phyloP scores from a whole-genome alignment of 352 stramenopile genomes.

The Phytophthora foliorum region DNA sequence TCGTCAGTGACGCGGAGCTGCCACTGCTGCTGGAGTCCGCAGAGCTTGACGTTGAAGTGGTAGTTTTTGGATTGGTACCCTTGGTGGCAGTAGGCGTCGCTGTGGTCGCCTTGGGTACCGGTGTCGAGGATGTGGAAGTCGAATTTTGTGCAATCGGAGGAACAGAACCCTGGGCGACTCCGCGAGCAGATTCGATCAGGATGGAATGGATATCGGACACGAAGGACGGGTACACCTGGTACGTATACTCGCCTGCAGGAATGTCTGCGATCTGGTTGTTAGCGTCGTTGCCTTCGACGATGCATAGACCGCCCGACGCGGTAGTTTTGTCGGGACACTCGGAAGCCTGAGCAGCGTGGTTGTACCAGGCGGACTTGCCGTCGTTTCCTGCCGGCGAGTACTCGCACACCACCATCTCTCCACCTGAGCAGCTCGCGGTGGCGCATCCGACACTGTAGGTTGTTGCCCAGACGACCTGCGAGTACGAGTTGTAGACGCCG shows the following conservation, averaged over 20 bases:
- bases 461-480: slow-evolving; percentile 71
- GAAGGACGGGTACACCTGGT: slow-evolving; percentile 69
- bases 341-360: slow-evolving; percentile 56
- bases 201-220: slow-evolving; percentile 60
- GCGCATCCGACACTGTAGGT: slow-evolving; percentile 74
- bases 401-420: slow-evolving; percentile 65
- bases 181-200: slow-evolving; percentile 48
- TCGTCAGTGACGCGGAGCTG: slow-evolving; percentile 10
- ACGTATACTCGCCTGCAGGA: slow-evolving; percentile 59
- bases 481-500: slow-evolving; percentile 80
- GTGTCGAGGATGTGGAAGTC: not conserved
- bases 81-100: slow-evolving; percentile 1
- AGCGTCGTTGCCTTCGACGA: slow-evolving; percentile 56
- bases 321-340: slow-evolving; percentile 76
- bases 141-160: slow-evolving; percentile 14
- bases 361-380: slow-evolving; percentile 65
- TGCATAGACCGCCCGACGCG: slow-evolving; percentile 68
- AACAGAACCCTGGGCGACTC: slow-evolving; percentile 31
- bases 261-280: slow-evolving; percentile 70
- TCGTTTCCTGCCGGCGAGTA: slow-evolving; percentile 70
- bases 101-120: slow-evolving; percentile 5
- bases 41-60: not conserved
- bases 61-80: not conserved
- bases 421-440: slow-evolving; percentile 49
- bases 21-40: slow-evolving; percentile 2